A percentile compares a stretch with the other conserved stretches of the same genome.
phyloP scores from a whole-genome alignment of 2,329 filamentous ascomycete genomes.

The Sclerotinia sclerotiorum region DNA sequence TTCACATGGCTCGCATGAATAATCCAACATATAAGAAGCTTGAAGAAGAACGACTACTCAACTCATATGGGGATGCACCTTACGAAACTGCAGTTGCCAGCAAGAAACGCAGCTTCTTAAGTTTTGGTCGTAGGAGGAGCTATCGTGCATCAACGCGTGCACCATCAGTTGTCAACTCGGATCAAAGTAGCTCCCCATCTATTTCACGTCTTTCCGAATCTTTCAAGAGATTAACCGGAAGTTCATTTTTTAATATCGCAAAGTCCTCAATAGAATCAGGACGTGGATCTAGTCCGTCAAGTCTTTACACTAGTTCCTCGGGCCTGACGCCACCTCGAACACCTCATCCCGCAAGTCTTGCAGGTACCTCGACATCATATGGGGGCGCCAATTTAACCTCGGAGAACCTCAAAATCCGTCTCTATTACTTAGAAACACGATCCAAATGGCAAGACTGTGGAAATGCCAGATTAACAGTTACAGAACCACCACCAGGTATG shows the following conservation, averaged over 20 bases:
- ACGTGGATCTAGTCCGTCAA: conserved; percentile 42
- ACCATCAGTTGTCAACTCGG: conserved; percentile 57
- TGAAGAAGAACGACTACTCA: conserved; percentile 67
- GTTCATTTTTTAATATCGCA: conserved; percentile 77
- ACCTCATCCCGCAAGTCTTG: conserved; percentile 29
- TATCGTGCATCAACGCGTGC: conserved; percentile 63
- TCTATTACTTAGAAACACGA: conserved; percentile 75
- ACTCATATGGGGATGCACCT: conserved; percentile 61
- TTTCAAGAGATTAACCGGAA: conserved; percentile 69
- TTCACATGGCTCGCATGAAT: conserved; percentile 86
- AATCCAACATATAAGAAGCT: conserved; percentile 82
- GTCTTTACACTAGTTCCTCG: conserved; percentile 48
- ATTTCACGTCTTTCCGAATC: conserved; percentile 68
- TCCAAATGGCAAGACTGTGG: conserved; percentile 92
- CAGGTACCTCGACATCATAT: conserved; percentile 36
- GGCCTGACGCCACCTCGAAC: conserved; percentile 41
- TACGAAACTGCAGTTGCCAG: conserved; percentile 45
- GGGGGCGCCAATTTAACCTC: conserved; percentile 61
- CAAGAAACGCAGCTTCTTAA: conserved; percentile 50
- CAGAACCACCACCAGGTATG: conserved; percentile 66
- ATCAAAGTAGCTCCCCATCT: conserved; percentile 72
- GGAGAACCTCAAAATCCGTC: conserved; percentile 78
- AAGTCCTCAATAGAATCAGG: conserved; percentile 67
- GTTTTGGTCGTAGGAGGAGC: conserved; percentile 42
- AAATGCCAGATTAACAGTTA: conserved; percentile 78